Evolutionary conservation across 2,329 filamentous ascomycete species (phyloP).

Genomic region (Tympanopsis confertula): DNA sequence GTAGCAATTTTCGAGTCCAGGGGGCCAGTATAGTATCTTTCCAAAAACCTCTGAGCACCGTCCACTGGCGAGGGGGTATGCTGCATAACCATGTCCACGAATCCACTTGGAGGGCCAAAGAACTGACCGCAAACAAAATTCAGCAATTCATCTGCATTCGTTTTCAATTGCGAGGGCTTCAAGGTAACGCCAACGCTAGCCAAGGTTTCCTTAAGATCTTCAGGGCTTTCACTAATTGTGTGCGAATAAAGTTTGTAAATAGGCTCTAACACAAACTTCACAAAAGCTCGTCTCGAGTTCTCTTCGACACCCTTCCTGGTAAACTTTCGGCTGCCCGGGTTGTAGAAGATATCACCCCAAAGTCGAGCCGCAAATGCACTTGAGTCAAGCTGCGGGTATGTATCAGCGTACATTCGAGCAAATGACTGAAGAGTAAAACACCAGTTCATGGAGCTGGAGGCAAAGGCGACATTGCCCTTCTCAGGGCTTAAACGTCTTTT

Average conservation of each 20-base stretch:
- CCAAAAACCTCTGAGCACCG: slow-evolving; percentile 64
- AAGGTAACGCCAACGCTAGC: slow-evolving; percentile 69
- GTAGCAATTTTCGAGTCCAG: slow-evolving; percentile 69
- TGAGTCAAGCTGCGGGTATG: slow-evolving; percentile 69
- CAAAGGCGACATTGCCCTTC: slow-evolving; percentile 95
- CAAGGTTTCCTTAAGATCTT: slow-evolving; percentile 71
- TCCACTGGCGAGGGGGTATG: slow-evolving; percentile 81
- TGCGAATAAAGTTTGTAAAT: slow-evolving; percentile 97
- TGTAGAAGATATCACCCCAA: slow-evolving; percentile 97
- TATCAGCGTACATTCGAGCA: slow-evolving; percentile 89
- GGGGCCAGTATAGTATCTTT: slow-evolving; percentile 86
- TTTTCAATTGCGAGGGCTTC: slow-evolving; percentile 85
- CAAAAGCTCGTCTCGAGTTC: slow-evolving; percentile 71
- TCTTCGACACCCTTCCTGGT: slow-evolving; percentile 78
- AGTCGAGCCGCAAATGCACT: slow-evolving; percentile 74
- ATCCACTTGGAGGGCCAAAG: slow-evolving; percentile 78
- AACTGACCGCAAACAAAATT: slow-evolving; percentile 89
- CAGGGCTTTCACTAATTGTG: slow-evolving; percentile 80
- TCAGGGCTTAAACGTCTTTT: slow-evolving; percentile 78
- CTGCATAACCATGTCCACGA: slow-evolving; percentile 88
- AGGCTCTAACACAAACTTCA: slow-evolving; percentile 88
- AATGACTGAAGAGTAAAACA: slow-evolving; percentile 92
- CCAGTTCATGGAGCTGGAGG: slow-evolving; percentile 88
- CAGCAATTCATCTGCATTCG: slow-evolving; percentile 78
- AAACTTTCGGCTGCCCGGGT: slow-evolving; percentile 80